Conservation (phyloP, 1,284 basidiomycete species). For the Anthracocystis panici-leucophaei region DNA sequence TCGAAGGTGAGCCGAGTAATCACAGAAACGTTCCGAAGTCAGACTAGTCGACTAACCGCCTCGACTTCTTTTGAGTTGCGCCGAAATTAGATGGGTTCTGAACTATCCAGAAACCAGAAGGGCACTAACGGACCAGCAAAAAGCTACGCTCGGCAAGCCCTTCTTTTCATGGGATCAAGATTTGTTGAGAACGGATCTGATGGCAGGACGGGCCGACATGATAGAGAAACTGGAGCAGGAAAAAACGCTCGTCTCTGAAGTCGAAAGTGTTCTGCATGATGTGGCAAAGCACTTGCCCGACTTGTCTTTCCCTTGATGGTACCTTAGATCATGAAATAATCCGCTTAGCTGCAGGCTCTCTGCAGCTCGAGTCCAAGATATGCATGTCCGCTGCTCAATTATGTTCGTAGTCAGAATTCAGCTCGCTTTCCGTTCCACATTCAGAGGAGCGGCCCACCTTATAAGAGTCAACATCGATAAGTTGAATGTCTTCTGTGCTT, state of each 20-base stretch:
- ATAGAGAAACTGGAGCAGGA: conserved; percentile 1
- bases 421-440: too few species aligned
- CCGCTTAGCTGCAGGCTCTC: background rate
- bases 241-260: background rate
- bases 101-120: background rate
- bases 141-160: background rate
- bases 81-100: conserved; percentile 7
- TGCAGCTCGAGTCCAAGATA: too few species aligned
- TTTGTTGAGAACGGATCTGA: background rate
- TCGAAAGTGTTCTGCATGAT: conserved; percentile 9
- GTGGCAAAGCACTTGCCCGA: conserved; percentile 18
- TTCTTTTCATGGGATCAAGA: conserved; percentile 14
- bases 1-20: background rate
- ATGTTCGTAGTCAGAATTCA: too few species aligned
- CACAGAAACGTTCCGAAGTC: background rate
- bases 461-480: too few species aligned
- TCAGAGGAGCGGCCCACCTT: too few species aligned
- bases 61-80: background rate
- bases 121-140: conserved; percentile 4
- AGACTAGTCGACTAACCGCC: background rate
- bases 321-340: background rate
- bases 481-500: too few species aligned
- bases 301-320: background rate
- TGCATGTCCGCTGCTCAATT: too few species aligned
- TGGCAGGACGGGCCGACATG: background rate